Base-by-base conservation (phyloP, 176 grass and related monocot genomes). In the Triticum turgidum region DNA sequence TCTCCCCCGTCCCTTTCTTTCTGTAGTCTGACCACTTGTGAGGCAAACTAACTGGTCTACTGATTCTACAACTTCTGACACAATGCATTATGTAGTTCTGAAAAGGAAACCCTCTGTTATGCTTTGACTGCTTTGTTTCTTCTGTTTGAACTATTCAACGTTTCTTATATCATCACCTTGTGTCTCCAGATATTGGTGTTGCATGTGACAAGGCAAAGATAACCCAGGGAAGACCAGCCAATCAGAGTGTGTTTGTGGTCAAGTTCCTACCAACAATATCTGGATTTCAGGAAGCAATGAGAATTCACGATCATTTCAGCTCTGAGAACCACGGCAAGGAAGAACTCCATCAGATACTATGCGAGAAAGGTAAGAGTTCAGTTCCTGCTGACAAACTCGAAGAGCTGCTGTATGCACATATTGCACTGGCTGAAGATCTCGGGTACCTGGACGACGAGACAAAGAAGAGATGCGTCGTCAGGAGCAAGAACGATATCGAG, bases 201-300 rank as follows among this genome's bases (percentile, higher is more conserved):
- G 64, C 59, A 79, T 80, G 35, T 76, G 81, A 69, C 17, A 94
- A 94, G 78, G 75, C 86, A 6, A 92, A 82, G 49, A 77, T 98
- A 24, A 76, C 65, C 47, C 29, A 89, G 32, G 90, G 91, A 22
- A 94, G 56, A 49, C 88, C 96, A 78, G 84, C 73, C 25, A 86
- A 91, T 70, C 79, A 79, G 61, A 94, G 88, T 5, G 76, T 98
- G 15, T 89, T 98, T 69, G 10, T 89, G 17, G 88, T 92, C 15
- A 92, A 94, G 90, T 94, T 95, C 64, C 67, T 35, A 64, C 70
- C 93, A 76, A 91, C 84, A 30, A 87, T 94, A 77, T 92, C 96
- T 83, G 96, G 96, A 80, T 91, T 95, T 77, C 91, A 98, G 83
- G 91, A 92, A 81, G 93, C 96, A 25, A 84, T 92, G 73, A 80